phyloP scores from a whole-genome alignment of 164 flowering plant species.

The Litsea cubeba region DNA sequence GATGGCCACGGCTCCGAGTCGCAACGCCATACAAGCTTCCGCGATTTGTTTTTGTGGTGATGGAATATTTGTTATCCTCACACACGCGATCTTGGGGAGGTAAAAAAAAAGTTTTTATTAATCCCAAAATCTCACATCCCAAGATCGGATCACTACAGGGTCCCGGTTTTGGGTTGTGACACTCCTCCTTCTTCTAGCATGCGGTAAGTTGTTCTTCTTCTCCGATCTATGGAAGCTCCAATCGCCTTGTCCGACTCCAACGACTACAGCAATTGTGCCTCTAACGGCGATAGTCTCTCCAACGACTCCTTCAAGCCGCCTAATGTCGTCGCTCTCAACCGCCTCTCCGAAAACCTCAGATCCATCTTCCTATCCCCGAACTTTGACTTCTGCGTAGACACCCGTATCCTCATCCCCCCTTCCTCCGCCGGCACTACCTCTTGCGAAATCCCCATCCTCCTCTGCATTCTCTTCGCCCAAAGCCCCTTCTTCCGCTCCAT shows the following conservation, averaged over 20 bases:
- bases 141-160: no score
- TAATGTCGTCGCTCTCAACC: slow-evolving; percentile 36
- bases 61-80: no score
- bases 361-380: slow-evolving; percentile 36
- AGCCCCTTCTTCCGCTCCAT: slow-evolving; percentile 46
- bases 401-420: slow-evolving; percentile 32
- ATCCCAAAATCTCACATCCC: no score
- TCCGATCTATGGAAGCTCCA: slow-evolving; percentile 19
- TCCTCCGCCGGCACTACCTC: neutral
- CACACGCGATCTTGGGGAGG: no score
- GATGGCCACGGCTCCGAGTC: neutral
- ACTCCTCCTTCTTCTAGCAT: neutral
- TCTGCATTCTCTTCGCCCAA: slow-evolving; percentile 54
- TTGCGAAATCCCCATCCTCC: slow-evolving; percentile 54
- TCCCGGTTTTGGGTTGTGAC: no score
- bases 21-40: no score
- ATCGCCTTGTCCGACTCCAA: slow-evolving; percentile 56
- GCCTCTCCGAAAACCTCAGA: slow-evolving; percentile 47
- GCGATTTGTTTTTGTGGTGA: no score
- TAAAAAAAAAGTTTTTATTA: no score
- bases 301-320: slow-evolving; percentile 17
- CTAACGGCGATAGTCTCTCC: slow-evolving; percentile 20
- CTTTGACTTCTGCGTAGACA: slow-evolving; percentile 50
- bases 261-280: slow-evolving; percentile 36
- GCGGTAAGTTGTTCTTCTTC: neutral